These are phyloP conservation scores for Exsudoporus frostii DNA, from an alignment of 768 basidiomycete species.

Conservation along the genomic window DNA sequence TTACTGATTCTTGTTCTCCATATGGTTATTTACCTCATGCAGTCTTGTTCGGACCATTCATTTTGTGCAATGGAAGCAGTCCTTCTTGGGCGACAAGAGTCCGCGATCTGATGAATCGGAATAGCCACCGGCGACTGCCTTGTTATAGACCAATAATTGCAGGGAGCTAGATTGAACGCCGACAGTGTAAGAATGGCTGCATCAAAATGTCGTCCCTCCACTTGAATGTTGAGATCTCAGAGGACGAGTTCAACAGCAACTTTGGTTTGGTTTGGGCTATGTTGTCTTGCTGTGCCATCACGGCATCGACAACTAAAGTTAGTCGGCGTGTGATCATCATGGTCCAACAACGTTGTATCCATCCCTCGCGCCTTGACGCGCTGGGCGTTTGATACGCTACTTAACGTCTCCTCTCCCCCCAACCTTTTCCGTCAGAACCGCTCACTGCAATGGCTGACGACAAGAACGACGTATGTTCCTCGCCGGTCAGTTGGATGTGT, in stretches of 20 bases:
- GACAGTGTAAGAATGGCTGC: neutral
- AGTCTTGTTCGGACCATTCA: too few species aligned
- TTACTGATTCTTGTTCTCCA: too few species aligned
- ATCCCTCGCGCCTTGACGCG: neutral
- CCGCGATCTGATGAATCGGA: too few species aligned
- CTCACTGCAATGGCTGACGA: neutral
- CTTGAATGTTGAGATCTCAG: neutral
- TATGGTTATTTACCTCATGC: too few species aligned
- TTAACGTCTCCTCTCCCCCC: neutral
- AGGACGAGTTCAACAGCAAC: neutral
- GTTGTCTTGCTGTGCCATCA: neutral
- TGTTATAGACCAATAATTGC: too few species aligned
- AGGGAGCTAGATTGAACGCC: neutral
- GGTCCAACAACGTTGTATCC: slow-evolving; percentile 6
- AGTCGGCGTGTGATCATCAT: slow-evolving; percentile 1
- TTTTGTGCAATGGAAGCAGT: too few species aligned
- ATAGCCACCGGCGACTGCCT: too few species aligned
- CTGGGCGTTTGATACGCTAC: neutral
- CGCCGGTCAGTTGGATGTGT: too few species aligned
- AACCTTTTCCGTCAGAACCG: neutral
- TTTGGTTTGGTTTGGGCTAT: neutral
- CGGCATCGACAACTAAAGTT: neutral
- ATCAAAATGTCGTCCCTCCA: too few species aligned
- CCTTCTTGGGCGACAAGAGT: too few species aligned
- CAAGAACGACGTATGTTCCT: slow-evolving; percentile 1